phyloP scores from a whole-genome alignment of 306 rosid species.

The Malus sylvestris region DNA sequence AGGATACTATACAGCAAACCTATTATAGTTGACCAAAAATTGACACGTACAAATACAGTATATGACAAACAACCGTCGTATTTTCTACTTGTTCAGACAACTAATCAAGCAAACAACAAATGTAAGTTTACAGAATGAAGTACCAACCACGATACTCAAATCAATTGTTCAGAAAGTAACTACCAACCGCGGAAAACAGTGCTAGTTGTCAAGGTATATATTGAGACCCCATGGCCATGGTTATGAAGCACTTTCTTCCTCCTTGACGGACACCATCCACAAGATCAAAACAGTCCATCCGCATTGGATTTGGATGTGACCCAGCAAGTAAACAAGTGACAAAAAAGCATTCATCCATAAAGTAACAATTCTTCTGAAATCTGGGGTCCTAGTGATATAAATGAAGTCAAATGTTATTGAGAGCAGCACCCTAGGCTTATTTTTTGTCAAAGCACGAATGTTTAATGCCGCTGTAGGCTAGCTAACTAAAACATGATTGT shows the following conservation, averaged over 20 bases:
- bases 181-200: neutral
- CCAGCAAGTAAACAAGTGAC: neutral
- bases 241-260: neutral
- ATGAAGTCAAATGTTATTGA: neutral
- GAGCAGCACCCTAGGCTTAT: neutral
- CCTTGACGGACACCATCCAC: neutral
- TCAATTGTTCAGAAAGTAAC: neutral
- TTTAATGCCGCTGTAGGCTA: neutral
- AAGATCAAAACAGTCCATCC: neutral
- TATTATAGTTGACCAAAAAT: neutral
- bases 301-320: neutral
- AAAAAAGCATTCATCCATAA: neutral
- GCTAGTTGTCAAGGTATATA: neutral
- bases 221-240: too few species aligned
- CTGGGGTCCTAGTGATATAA: neutral
- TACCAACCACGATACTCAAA: neutral
- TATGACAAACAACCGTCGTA: neutral
- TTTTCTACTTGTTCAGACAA: neutral
- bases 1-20: neutral
- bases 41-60: neutral
- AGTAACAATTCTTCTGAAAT: neutral
- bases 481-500: neutral
- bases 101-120: neutral
- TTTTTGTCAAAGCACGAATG: too few species aligned
- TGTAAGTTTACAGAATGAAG: neutral